Percentiles rank a stretch among this genome's conserved stretches.
Evolutionary conservation across 495 filamentous ascomycete species (phyloP).

Genomic region (Melanomma pulvis-pyrius): DNA sequence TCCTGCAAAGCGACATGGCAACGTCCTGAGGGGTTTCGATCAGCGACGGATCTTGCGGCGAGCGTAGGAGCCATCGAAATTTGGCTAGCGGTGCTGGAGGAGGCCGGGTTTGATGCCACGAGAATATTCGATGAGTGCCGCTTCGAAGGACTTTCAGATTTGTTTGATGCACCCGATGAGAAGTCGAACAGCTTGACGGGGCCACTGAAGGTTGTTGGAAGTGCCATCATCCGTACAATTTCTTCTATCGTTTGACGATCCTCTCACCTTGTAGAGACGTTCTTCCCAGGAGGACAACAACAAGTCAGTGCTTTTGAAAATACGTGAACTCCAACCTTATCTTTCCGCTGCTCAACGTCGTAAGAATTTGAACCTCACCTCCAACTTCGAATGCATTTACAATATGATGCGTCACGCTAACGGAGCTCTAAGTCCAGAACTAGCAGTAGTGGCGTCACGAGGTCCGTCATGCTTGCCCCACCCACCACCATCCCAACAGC

Average conservation of each 20-base stretch:
- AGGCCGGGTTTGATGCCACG: conserved; percentile 1
- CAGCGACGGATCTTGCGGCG: conserved; percentile 8
- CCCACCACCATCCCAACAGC: conserved; percentile 9
- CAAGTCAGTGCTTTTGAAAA: too few species aligned
- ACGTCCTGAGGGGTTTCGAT: neutral
- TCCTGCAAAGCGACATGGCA: conserved; percentile 11
- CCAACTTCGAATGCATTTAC: too few species aligned
- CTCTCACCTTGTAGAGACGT: neutral
- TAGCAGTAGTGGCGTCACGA: neutral
- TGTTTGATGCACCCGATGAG: conserved; percentile 6
- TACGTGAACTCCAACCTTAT: too few species aligned
- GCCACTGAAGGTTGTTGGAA: neutral
- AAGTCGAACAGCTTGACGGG: neutral
- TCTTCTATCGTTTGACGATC: neutral
- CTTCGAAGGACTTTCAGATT: neutral
- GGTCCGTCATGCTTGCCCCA: conserved; percentile 15
- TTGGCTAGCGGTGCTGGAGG: conserved; percentile 10
- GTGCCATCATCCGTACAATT: neutral
- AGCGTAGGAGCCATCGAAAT: neutral
- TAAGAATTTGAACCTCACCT: too few species aligned
- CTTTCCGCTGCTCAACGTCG: too few species aligned
- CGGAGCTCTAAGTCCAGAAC: neutral
- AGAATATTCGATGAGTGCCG: conserved; percentile 17
- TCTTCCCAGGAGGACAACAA: neutral
- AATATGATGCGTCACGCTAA: neutral